These are phyloP conservation scores for Nitzschia sp. DNA, from an alignment of 108 stramenopile species.

Conservation along the genomic window DNA sequence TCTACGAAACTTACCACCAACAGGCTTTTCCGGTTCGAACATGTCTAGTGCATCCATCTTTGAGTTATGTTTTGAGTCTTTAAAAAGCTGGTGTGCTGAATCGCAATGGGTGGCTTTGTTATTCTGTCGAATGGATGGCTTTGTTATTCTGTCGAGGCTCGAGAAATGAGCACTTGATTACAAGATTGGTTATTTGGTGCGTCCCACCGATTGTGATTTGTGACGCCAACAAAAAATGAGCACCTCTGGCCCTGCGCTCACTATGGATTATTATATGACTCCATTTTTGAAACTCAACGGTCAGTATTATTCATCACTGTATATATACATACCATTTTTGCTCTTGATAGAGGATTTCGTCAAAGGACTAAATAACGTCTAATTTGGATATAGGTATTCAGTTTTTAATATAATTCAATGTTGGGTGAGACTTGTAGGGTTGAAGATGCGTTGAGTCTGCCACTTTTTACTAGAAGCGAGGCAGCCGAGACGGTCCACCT, in stretches of 20 bases:
- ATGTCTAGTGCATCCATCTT: slow-evolving; percentile 36
- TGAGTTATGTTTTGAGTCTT: no score
- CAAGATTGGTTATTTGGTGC: slow-evolving; percentile 26
- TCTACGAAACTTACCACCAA: slow-evolving; percentile 28
- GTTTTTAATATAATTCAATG: not conserved
- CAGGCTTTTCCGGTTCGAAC: slow-evolving; percentile 19
- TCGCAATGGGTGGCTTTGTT: no score
- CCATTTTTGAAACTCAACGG: slow-evolving; percentile 27
- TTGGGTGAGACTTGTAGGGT: not conserved
- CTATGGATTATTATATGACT: slow-evolving; percentile 11
- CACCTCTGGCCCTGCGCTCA: slow-evolving; percentile 4
- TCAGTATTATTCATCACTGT: slow-evolving; percentile 8
- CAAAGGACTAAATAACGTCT: slow-evolving; percentile 26
- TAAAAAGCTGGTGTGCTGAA: no score
- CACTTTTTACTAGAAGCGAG: slow-evolving; percentile 2
- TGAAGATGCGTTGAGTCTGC: slow-evolving; percentile 10
- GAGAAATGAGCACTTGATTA: slow-evolving; percentile 11
- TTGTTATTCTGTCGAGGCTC: not conserved
- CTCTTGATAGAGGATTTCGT: slow-evolving; percentile 17
- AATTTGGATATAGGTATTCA: not conserved
- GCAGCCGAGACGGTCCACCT: not conserved
- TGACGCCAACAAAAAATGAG: slow-evolving; percentile 24
- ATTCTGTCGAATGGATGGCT: not conserved
- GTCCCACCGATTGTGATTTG: not conserved
- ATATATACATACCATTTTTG: slow-evolving; percentile 20